Base-by-base conservation (phyloP, 2,329 filamentous ascomycete species). In the Microascus cirrosus region DNA sequence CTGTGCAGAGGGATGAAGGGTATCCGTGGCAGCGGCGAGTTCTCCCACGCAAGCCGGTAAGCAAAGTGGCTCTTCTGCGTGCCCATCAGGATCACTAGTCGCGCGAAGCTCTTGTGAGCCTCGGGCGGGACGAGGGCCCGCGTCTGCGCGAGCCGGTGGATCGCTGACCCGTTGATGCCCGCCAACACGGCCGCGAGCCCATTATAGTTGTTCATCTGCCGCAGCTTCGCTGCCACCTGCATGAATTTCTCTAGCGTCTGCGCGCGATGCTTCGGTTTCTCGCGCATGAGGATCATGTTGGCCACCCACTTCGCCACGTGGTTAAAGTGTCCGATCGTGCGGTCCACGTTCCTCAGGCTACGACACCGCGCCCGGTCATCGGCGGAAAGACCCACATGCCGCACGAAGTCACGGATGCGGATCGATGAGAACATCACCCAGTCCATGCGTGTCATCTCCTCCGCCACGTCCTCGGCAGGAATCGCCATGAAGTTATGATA, bases 371-470 rank as follows among this genome's bases (percentile, higher is more conserved):
- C 86, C 70, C 89, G 89, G 60, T 88, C 81, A 51, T 85, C 78
- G 0, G 79, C 67, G 0, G 86, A 83, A 53, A 96, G 75, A 66
- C 86, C 94, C 62, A 96, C 92, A 67, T 96, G 89, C 4, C 94
- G 87, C 50, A 97, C 87, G 54, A 97, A 84, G 71, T 99, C 94
- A 59, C 94, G 89, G 58, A 95, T 89, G 28, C 90, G 85, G 61
- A 97, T 96, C 1, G 91, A 92, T 56, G 89, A 95, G 70, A 96
- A 97, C 87, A 97, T 94, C 70, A 95, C 85, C 93, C 93, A 97
- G 72, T 99, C 94, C 58, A 99, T 95, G 60, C 93, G 82, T 3
- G 94, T 97, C 66, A 99, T 81, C 70, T 99, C 94, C 60, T 87
- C 86, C 18, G 93, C 93, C 63, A 97, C 86, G 54, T 90, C 83